Evolutionary conservation across 345 rosid species (phyloP).

Genomic region (Linum usitatissimum): DNA sequence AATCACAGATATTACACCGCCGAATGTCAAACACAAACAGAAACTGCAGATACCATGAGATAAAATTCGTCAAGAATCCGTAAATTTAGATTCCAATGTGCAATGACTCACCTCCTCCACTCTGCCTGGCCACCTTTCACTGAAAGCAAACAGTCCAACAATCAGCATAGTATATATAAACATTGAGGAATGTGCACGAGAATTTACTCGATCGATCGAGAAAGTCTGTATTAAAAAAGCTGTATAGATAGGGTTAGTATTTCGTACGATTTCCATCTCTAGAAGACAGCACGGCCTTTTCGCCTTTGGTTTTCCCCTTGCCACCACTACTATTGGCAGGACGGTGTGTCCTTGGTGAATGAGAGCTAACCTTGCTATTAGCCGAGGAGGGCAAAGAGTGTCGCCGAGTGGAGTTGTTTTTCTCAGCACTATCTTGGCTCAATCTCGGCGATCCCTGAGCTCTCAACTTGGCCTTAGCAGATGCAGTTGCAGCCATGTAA

Average conservation of each 20-base stretch:
- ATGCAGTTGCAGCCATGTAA: slow-evolving; percentile 87
- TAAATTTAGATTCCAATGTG: background rate
- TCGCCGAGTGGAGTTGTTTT: slow-evolving; percentile 44
- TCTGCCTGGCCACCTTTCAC: slow-evolving; percentile 43
- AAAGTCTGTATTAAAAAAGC: background rate
- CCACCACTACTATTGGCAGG: slow-evolving; percentile 37
- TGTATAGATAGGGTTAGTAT: slow-evolving; percentile 3
- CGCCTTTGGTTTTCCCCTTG: slow-evolving; percentile 49
- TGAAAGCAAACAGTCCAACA: slow-evolving; percentile 27
- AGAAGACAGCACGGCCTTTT: slow-evolving; percentile 37
- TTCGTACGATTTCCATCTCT: slow-evolving; percentile 55
- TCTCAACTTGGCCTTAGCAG: slow-evolving; percentile 86
- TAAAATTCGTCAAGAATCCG: slow-evolving; percentile 11
- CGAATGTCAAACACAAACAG: slow-evolving; percentile 3
- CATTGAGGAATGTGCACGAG: background rate
- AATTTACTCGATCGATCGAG: background rate
- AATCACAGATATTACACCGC: slow-evolving; percentile 15
- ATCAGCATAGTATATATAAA: background rate
- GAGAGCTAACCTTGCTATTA: slow-evolving; percentile 53
- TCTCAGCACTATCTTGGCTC: slow-evolving; percentile 51
- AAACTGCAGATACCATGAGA: slow-evolving; percentile 7
- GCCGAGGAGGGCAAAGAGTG: slow-evolving; percentile 61
- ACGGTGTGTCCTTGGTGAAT: slow-evolving; percentile 68
- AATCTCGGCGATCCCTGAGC: slow-evolving; percentile 63
- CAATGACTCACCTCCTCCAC: slow-evolving; percentile 41